phyloP scores from a whole-genome alignment of 1,284 basidiomycete genomes.

The Papiliotrema terrestris region DNA sequence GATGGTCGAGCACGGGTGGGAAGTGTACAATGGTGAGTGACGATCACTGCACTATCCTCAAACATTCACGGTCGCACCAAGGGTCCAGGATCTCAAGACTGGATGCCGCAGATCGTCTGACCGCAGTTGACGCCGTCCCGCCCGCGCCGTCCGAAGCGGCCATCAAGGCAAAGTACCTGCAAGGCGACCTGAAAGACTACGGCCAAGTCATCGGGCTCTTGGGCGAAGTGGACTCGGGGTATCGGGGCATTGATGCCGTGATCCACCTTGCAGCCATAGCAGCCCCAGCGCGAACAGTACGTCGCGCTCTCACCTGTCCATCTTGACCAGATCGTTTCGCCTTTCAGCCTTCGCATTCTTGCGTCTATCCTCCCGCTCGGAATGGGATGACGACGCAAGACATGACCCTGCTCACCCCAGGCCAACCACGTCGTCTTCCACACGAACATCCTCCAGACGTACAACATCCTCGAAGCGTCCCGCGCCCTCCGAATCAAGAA shows the following conservation, averaged over 20 bases:
- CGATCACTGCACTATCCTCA: not conserved
- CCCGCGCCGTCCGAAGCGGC: conserved; percentile 33
- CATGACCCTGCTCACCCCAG: conserved; percentile 6
- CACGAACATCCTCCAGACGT: conserved; percentile 43
- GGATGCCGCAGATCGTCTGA: too few relatives aligned
- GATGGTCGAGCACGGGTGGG: conserved; percentile 39
- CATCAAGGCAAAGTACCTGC: conserved; percentile 33
- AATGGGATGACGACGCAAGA: too few relatives aligned
- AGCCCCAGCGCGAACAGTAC: conserved; percentile 37
- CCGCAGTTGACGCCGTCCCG: conserved; percentile 22
- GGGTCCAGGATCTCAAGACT: too few relatives aligned
- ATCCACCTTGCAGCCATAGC: conserved; percentile 49
- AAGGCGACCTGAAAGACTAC: conserved; percentile 42
- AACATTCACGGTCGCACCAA: too few relatives aligned
- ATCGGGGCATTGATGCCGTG: conserved; percentile 43
- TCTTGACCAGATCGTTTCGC: too few relatives aligned
- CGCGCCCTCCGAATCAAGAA: conserved; percentile 44
- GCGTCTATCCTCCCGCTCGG: too few relatives aligned
- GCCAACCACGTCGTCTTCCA: conserved; percentile 43
- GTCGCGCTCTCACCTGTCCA: conserved; percentile 7
- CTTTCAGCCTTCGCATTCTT: too few relatives aligned
- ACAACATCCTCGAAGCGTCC: conserved; percentile 48
- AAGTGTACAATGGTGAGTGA: conserved; percentile 27
- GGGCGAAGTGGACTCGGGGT: conserved; percentile 41
- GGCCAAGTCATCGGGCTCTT: conserved; percentile 37